phyloP scores from a whole-genome alignment of 495 filamentous ascomycete genomes.

The Aspergillus carlsbadensis region DNA sequence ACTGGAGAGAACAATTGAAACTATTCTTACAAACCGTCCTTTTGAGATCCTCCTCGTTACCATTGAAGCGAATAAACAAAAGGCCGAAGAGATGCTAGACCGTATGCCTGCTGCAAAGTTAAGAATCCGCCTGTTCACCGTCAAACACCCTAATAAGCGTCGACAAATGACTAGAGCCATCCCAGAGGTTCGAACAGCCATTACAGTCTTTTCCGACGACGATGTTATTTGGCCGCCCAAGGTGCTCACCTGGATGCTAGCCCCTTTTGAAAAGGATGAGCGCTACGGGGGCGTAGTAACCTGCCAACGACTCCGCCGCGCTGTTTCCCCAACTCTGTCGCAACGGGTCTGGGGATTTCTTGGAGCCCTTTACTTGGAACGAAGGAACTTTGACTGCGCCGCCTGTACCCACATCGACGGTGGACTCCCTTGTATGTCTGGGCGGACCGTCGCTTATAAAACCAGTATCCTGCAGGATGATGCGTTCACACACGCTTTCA shows the following conservation, averaged over 20 bases:
- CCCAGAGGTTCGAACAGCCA: constrained; percentile 67
- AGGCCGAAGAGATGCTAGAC: constrained; percentile 51
- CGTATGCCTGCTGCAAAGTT: constrained; percentile 51
- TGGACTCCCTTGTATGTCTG: constrained; percentile 84
- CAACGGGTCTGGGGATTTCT: constrained; percentile 72
- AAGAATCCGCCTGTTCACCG: constrained; percentile 51
- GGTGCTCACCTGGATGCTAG: constrained; percentile 78
- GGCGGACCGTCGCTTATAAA: constrained; percentile 79
- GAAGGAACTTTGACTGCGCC: constrained; percentile 86
- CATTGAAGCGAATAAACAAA: constrained; percentile 59
- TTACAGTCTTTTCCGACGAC: constrained; percentile 83
- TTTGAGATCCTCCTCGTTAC: constrained; percentile 62
- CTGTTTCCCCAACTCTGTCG: constrained; percentile 52
- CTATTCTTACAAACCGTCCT: constrained; percentile 56
- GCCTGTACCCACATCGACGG: constrained; percentile 84
- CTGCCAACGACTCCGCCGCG: constrained; percentile 73
- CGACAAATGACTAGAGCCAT: constrained; percentile 80
- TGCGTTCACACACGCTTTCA: constrained; percentile 69
- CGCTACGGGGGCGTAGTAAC: constrained; percentile 79
- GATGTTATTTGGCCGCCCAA: constrained; percentile 81
- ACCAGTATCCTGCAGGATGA: constrained; percentile 76
- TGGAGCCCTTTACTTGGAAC: constrained; percentile 77
- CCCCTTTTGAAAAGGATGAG: constrained; percentile 73
- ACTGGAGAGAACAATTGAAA: constrained; percentile 58
- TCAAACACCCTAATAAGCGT: constrained; percentile 73